phyloP scores from a whole-genome alignment of 257 asterid genomes.

The Nicotiana noctiflora region DNA sequence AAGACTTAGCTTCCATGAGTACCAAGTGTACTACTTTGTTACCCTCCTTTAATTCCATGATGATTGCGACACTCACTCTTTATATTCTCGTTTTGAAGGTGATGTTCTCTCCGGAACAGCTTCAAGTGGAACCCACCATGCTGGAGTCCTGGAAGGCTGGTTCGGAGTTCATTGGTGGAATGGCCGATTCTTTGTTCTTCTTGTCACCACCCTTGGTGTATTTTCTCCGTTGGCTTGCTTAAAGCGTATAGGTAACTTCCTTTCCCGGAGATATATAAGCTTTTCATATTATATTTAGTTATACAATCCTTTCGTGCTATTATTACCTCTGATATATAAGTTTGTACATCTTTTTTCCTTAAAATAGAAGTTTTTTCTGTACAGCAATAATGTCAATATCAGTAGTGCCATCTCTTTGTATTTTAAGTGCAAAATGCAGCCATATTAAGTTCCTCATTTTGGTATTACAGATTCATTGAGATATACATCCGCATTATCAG shows the following conservation, averaged over 20 bases:
- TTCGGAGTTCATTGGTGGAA: constrained; percentile 77
- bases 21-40: not conserved
- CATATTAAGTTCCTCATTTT: not conserved
- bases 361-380: not conserved
- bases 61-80: not conserved
- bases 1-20: not conserved
- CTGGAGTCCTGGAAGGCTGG: constrained; percentile 83
- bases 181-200: constrained; percentile 54
- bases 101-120: constrained; percentile 85
- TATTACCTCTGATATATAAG: not conserved
- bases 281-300: not conserved
- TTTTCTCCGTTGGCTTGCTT: constrained; percentile 81
- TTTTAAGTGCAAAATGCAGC: not conserved
- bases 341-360: not conserved
- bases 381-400: not conserved
- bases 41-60: not conserved
- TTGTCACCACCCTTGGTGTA: constrained; percentile 54
- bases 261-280: too few relatives aligned
- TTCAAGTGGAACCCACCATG: constrained; percentile 57
- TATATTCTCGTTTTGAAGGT: constrained; percentile 37
- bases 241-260: constrained; percentile 62
- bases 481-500: constrained; percentile 75
- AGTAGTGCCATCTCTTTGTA: constrained; percentile 9
- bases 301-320: not conserved
- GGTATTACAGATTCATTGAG: constrained; percentile 68